These are phyloP conservation scores for Coemansia reversa DNA, from an alignment of 192 early-diverging fungal species.

Conservation along the genomic window DNA sequence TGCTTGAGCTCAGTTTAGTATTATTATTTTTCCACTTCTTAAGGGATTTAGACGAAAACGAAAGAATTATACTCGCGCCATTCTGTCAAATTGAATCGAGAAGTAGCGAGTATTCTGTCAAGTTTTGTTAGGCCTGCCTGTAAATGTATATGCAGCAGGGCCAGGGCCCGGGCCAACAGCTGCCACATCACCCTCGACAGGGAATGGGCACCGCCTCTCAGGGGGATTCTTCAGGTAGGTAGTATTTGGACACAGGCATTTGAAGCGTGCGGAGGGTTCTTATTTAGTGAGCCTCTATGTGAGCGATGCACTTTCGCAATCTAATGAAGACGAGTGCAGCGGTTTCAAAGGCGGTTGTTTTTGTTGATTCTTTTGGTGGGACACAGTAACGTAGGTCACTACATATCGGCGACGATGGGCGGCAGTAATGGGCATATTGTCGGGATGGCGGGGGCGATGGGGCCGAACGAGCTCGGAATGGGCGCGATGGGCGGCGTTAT, in stretches of 20 bases:
- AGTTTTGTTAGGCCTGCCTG: too few relatives aligned
- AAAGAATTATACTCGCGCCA: too few relatives aligned
- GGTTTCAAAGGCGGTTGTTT: not conserved
- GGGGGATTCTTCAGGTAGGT: slow-evolving; percentile 45
- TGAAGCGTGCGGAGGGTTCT: not conserved
- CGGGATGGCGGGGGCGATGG: slow-evolving; percentile 39
- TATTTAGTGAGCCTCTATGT: not conserved
- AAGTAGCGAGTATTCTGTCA: too few relatives aligned
- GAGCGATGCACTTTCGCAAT: not conserved
- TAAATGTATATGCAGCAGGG: slow-evolving; percentile 53
- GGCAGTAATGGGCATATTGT: slow-evolving; percentile 46
- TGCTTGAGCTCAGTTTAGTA: too few relatives aligned
- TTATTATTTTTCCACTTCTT: too few relatives aligned
- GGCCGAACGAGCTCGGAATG: slow-evolving; percentile 27
- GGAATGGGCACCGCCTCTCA: slow-evolving; percentile 42
- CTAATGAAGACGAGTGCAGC: not conserved
- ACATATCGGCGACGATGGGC: slow-evolving; percentile 47
- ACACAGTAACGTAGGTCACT: slow-evolving; percentile 19
- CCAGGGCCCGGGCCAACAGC: slow-evolving; percentile 51
- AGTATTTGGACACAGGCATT: not conserved
- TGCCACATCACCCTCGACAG: slow-evolving; percentile 38
- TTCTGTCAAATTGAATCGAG: too few relatives aligned
- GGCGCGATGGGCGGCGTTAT: slow-evolving; percentile 37
- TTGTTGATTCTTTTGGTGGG: slow-evolving; percentile 5
- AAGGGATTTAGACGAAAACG: too few relatives aligned